phyloP scores from a whole-genome alignment of 2,329 filamentous ascomycete genomes.

The Xylaria sp. region DNA sequence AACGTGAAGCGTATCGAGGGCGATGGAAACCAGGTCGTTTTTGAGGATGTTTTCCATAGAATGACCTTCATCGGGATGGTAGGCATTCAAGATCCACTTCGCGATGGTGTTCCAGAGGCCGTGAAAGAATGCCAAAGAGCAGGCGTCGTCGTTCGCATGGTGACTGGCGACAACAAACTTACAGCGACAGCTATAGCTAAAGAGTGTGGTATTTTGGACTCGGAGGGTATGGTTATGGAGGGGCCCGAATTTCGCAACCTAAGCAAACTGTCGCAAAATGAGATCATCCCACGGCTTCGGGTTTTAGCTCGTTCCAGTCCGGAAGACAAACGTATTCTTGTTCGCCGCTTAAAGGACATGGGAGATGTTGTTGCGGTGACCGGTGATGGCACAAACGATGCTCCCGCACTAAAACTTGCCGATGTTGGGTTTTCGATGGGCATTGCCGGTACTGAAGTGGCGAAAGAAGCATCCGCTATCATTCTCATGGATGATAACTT shows the following conservation, averaged over 20 bases:
- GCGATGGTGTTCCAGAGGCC: slow-evolving; percentile 77
- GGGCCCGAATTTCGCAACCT: slow-evolving; percentile 82
- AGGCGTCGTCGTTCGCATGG: slow-evolving; percentile 85
- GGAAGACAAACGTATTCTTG: slow-evolving; percentile 80
- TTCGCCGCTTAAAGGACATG: slow-evolving; percentile 75
- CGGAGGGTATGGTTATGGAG: slow-evolving; percentile 78
- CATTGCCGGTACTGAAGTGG: slow-evolving; percentile 83
- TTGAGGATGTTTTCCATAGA: slow-evolving; percentile 73
- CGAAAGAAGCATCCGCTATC: slow-evolving; percentile 86
- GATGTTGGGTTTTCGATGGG: slow-evolving; percentile 91
- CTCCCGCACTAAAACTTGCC: slow-evolving; percentile 81
- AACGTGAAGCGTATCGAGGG: slow-evolving; percentile 65
- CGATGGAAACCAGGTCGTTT: slow-evolving; percentile 69
- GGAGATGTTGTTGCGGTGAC: slow-evolving; percentile 85
- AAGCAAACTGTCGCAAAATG: slow-evolving; percentile 71
- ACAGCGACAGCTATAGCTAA: slow-evolving; percentile 83
- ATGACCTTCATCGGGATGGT: slow-evolving; percentile 78
- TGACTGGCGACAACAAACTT: slow-evolving; percentile 83
- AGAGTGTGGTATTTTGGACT: slow-evolving; percentile 79
- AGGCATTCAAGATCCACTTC: slow-evolving; percentile 84
- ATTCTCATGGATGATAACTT: slow-evolving; percentile 92
- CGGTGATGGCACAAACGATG: slow-evolving; percentile 86
- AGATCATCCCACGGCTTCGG: slow-evolving; percentile 74
- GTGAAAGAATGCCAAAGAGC: slow-evolving; percentile 79
- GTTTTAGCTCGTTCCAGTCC: slow-evolving; percentile 80